Base-by-base conservation (phyloP, 192 early-diverging fungal species). In the Backusella sp. region DNA sequence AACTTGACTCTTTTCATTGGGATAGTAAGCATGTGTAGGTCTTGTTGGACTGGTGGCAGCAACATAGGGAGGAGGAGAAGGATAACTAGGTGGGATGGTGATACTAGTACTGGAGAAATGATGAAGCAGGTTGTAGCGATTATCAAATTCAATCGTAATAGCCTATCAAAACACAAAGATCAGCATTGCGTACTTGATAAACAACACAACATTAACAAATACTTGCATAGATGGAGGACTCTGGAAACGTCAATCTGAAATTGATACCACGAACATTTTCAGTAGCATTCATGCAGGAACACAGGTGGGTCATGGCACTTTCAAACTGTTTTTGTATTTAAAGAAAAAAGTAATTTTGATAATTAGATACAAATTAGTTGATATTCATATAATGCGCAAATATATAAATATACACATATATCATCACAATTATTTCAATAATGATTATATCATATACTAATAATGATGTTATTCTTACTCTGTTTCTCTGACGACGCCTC, bases 231-330 rank as follows among this genome's bases (percentile, higher is more conserved):
- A 9, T 71, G 8, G 70, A 71, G 62, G 53, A 36, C 30, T 73
- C 69, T 62, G 76, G 76, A 36, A 69, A 75, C 12, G 52, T 70
- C 28, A 79, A 59, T n/a, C 78, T 74, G 35, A 70, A 74, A 35
- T 79, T 79, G 52, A 79, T 79, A 34, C 78, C 78, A 21, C 78
- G 73, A 39, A 79, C 74, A 69, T 79, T 79, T 79, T 79, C 78
- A 14, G 78, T 79, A 15, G 78, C 78, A 75, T 79, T 79, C 68
- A 79, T 79, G 67, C 78, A 75, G 32, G 73, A 69, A 70, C 78
- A 79, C 14, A 79, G 41, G 37, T 79, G 67, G n/a, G 74, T 36
- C 66, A 79, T 79, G 35, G 66, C 72, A 23, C 32, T 42, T 62
- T 79, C 78, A 70, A 79, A 79, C 78, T 79, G n/a, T 41, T 32